These are phyloP conservation scores for Tulasnella sp. DNA, from an alignment of 768 basidiomycete genomes.

Conservation along the genomic window DNA sequence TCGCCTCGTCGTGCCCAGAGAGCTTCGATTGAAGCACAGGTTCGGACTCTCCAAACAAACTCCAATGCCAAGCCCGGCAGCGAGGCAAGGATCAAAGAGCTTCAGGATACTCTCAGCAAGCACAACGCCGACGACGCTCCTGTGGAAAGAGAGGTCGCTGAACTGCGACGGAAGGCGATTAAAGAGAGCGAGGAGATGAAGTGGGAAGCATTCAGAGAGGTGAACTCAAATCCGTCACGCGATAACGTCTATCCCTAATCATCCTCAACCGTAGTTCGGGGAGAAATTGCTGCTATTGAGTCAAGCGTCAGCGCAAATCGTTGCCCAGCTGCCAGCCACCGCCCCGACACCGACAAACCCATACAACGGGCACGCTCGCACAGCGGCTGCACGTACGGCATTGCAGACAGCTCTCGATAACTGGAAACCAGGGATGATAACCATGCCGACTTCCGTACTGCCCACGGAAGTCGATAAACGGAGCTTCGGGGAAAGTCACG, in stretches of 20 bases:
- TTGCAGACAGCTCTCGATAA: conserved; percentile 76
- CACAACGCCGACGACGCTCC: conserved; percentile 60
- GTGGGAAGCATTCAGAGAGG: conserved; percentile 82
- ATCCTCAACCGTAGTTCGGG: conserved; percentile 52
- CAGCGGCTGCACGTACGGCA: conserved; percentile 66
- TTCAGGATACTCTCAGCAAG: conserved; percentile 65
- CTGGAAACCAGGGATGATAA: conserved; percentile 59
- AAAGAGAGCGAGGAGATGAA: conserved; percentile 70
- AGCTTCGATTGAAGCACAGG: conserved; percentile 49
- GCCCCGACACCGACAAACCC: conserved; percentile 57
- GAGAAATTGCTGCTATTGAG: conserved; percentile 74
- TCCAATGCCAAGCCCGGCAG: background rate
- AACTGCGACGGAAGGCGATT: conserved; percentile 71
- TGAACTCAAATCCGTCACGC: conserved; percentile 34
- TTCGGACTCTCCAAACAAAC: conserved; percentile 18
- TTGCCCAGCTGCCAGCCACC: conserved; percentile 60
- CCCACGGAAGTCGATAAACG: conserved; percentile 50
- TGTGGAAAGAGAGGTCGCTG: conserved; percentile 64
- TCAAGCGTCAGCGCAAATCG: conserved; percentile 63
- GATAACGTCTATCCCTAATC: background rate
- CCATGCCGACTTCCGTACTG: conserved; percentile 46
- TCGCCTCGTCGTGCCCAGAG: conserved; percentile 62
- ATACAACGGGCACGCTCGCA: conserved; percentile 60
- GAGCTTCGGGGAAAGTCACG: conserved; percentile 83
- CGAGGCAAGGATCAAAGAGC: conserved; percentile 53